Evolutionary conservation across 768 basidiomycete species (phyloP), one percentile per base, ranked within the genome.

Genomic region (Xerocomellus intermedius): DNA sequence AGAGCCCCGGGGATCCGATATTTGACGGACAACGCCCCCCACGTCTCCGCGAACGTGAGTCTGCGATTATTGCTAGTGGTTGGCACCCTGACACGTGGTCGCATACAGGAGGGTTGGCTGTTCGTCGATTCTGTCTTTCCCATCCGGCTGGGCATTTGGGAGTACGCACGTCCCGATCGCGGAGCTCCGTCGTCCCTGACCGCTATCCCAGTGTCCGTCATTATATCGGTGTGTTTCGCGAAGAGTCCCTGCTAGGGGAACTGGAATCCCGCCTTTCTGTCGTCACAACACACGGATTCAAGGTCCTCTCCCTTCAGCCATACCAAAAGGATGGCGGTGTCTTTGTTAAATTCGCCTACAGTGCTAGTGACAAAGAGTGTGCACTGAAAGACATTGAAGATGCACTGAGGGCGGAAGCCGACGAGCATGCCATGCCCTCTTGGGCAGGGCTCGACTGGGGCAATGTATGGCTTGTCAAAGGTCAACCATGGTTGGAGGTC

Each of bases 291-390:
- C 81, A 84, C 59, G 76, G 74, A 35, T 90, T 94, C 64, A 73
- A 75, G 30, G 71, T 91, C n/a, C 64, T 86, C 5, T 79, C 81
- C 22, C 63, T 92, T 6, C 77, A 90, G 49, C 84, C 85, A 8
- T 78, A 84, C 57, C 70, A 73, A 48, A 95, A 94, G 63, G 92
- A 94, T 57, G 93, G 93, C 3, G 94, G 94, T 5, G 85, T 91
- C 16, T 94, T 92, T 65, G 85, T 94, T 36, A 78, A 77, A 32
- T 92, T 94, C 67, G 71, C 75, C 21, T 95, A 86, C 63, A 70
- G 60, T 30, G 69, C 76, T 4, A 61, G 57, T 30, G 73, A 74
- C 56, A 59, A 65, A 17, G 72, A 80, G 21, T 64, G 55, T 16
- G 77, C 79, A 12, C 64, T 84, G 8, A 67, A 70, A 24, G 71